Evolutionary conservation across 495 filamentous ascomycete genomes (phyloP).

Genomic region (Clohesyomyces aquaticus): DNA sequence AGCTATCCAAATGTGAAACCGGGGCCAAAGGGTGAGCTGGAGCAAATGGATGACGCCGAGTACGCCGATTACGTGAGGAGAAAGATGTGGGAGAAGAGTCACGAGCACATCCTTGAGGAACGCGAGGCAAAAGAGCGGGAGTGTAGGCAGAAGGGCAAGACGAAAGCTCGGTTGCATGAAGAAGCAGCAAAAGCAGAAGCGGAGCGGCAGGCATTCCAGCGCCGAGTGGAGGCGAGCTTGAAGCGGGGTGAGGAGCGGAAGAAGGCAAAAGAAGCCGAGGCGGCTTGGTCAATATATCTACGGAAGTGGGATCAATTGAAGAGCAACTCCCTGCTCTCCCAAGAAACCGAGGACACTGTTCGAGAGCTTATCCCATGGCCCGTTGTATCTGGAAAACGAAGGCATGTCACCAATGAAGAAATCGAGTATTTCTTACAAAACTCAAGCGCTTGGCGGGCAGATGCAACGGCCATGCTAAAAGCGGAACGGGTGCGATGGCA

Average conservation of each 20-base stretch:
- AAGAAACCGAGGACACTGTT: conserved; percentile 6
- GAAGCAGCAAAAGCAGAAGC: conserved; percentile 41
- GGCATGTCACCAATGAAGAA: conserved; percentile 64
- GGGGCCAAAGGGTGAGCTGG: conserved; percentile 62
- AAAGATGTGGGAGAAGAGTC: conserved; percentile 91
- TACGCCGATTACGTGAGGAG: conserved; percentile 81
- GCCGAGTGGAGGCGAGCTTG: conserved; percentile 57
- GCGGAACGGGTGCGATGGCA: conserved; percentile 91
- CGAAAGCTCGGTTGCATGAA: conserved; percentile 46
- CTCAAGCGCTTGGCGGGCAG: conserved; percentile 49
- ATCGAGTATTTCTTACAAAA: conserved; percentile 67
- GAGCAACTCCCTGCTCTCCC: conserved; percentile 38
- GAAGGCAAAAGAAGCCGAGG: conserved; percentile 56
- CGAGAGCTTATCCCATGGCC: conserved; percentile 75
- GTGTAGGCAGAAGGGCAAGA: conserved; percentile 53
- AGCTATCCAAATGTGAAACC: conserved; percentile 57
- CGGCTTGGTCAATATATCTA: conserved; percentile 67
- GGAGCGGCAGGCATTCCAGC: conserved; percentile 36
- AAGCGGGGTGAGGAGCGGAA: conserved; percentile 54
- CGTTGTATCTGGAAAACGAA: conserved; percentile 62
- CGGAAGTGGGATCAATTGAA: conserved; percentile 64
- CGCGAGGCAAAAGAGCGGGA: conserved; percentile 60
- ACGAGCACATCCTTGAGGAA: conserved; percentile 65
- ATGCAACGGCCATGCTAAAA: conserved; percentile 64
- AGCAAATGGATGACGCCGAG: conserved; percentile 88